These are phyloP conservation scores for Dactylellina haptotyla DNA, from an alignment of 2,329 filamentous ascomycete genomes.

Conservation along the genomic window DNA sequence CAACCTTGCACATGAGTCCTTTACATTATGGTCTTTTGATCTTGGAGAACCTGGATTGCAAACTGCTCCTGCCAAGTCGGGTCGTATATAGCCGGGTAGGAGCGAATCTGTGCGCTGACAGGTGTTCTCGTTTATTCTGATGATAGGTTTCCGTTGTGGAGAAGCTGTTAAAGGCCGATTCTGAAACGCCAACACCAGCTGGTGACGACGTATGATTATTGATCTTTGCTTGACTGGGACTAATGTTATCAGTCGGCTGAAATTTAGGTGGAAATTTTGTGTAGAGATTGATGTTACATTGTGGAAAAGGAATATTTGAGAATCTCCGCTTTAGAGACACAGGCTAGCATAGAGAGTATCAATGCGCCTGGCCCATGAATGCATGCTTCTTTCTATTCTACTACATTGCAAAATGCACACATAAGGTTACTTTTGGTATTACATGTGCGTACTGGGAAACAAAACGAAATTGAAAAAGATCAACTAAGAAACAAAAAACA, in stretches of 20 bases:
- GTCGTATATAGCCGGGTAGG: too few species aligned
- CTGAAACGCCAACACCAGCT: slow-evolving; percentile 14
- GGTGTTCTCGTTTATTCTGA: not conserved
- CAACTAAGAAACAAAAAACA: not conserved
- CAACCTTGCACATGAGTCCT: too few species aligned
- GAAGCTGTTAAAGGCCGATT: slow-evolving; percentile 31
- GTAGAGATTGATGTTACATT: too few species aligned
- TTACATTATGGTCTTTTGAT: too few species aligned
- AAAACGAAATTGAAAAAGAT: not conserved
- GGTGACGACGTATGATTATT: slow-evolving; percentile 6
- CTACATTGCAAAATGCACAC: not conserved
- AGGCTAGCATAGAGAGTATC: not conserved
- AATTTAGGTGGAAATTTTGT: too few species aligned
- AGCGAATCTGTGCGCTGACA: too few species aligned
- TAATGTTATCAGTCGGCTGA: not conserved
- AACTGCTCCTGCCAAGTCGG: too few species aligned
- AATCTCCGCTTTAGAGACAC: too few species aligned
- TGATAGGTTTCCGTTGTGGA: slow-evolving; percentile 44
- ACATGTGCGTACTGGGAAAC: slow-evolving; percentile 1
- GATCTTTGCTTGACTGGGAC: not conserved
- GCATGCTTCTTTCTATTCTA: not conserved
- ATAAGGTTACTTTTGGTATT: not conserved
- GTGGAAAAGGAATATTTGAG: too few species aligned
- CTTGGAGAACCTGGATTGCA: too few species aligned
- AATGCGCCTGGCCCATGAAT: not conserved